These are phyloP conservation scores for Cercospora zeina DNA, from an alignment of 2,329 filamentous ascomycete genomes.

Conservation along the genomic window DNA sequence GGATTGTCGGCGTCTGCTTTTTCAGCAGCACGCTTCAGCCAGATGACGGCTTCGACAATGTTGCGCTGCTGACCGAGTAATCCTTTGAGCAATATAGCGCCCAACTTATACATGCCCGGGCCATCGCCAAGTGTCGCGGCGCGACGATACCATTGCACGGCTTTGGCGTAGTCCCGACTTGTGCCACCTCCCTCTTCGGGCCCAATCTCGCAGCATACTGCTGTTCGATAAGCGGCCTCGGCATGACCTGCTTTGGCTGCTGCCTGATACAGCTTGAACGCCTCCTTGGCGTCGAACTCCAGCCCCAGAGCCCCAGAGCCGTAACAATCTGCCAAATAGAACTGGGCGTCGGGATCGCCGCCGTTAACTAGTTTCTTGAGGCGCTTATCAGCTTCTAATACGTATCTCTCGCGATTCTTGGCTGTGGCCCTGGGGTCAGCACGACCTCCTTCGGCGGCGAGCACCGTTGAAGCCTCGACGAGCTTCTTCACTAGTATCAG, in stretches of 20 bases:
- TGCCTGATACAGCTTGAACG: constrained; percentile 89
- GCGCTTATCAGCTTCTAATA: constrained; percentile 83
- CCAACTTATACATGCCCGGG: constrained; percentile 97
- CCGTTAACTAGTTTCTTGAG: constrained; percentile 79
- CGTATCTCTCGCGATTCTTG: constrained; percentile 75
- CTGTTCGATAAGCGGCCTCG: constrained; percentile 86
- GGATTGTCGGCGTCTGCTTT: constrained; percentile 86
- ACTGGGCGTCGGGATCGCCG: constrained; percentile 84
- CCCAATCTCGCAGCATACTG: constrained; percentile 95
- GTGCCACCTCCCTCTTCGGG: constrained; percentile 93
- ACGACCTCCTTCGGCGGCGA: constrained; percentile 74
- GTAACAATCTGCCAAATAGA: constrained; percentile 86
- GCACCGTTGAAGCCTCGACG: constrained; percentile 76
- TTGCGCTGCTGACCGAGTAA: constrained; percentile 84
- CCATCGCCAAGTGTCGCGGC: constrained; percentile 87
- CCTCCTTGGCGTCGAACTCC: constrained; percentile 83
- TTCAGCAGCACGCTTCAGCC: constrained; percentile 92
- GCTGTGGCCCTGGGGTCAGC: constrained; percentile 64
- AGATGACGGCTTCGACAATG: constrained; percentile 80
- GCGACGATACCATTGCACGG: constrained; percentile 96
- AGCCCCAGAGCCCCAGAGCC: constrained; percentile 78
- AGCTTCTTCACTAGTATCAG: constrained; percentile 78
- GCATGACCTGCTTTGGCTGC: constrained; percentile 87
- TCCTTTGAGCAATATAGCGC: constrained; percentile 92
- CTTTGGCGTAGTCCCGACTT: constrained; percentile 84